Conservation (phyloP, 148 eudicot species). For the Rhododendron simsii region DNA sequence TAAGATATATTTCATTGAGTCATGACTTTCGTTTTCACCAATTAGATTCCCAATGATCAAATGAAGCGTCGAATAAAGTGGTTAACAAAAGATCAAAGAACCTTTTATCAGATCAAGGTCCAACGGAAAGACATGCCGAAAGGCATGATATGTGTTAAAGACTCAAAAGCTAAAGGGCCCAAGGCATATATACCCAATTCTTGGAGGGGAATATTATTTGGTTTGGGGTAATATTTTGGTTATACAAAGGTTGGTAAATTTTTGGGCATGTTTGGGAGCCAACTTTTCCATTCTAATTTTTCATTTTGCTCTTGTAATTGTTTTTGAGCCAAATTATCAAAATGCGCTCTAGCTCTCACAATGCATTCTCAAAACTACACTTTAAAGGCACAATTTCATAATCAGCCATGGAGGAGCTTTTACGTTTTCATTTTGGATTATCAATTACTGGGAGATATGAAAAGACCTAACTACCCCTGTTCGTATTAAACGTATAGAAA, state of each 20-base stretch:
- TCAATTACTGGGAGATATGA: too few species aligned
- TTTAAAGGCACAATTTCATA: too few species aligned
- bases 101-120: neutral
- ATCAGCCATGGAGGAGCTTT: too few species aligned
- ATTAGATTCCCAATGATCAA: neutral
- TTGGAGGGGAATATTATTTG: neutral
- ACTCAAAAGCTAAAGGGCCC: neutral
- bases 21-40: neutral
- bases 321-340: too few species aligned
- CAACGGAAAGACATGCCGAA: slow-evolving; percentile 1
- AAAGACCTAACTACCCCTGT: too few species aligned
- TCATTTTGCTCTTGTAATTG: too few species aligned
- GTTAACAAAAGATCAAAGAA: neutral
- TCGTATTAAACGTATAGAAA: too few species aligned
- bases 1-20: neutral
- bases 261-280: too few species aligned
- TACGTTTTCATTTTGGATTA: too few species aligned
- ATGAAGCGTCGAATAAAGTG: neutral
- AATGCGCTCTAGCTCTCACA: too few species aligned
- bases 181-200: neutral
- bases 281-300: too few species aligned
- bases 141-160: neutral
- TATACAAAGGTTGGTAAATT: neutral
- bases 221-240: neutral
- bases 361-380: too few species aligned